Percentiles rank a stretch among this genome's conserved stretches.
These are phyloP conservation scores for Schizonepeta tenuifolia DNA, from an alignment of 257 asterid genomes.

Conservation along the genomic window DNA sequence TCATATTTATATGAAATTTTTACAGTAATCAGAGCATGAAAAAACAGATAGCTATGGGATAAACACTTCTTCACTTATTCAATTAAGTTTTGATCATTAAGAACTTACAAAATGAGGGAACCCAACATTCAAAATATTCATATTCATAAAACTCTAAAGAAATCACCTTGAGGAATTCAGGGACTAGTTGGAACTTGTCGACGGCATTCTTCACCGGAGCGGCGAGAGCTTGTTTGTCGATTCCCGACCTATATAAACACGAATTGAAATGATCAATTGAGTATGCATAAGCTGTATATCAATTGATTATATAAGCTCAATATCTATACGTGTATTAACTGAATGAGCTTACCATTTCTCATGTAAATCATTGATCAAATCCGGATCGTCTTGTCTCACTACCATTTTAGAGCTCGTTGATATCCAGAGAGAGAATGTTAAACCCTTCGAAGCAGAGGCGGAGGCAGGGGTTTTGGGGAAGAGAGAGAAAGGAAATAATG, in stretches of 20 bases:
- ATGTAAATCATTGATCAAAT: constrained; percentile 30
- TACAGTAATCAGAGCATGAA: not conserved
- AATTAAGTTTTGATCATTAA: not conserved
- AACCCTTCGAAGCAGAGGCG: not conserved
- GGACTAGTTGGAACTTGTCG: constrained; percentile 76
- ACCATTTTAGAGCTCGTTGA: constrained; percentile 29
- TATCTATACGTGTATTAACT: no score
- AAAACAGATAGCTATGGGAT: constrained; percentile 1
- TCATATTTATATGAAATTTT: no score
- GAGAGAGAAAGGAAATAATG: no score
- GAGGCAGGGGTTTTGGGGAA: not conserved
- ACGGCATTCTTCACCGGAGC: constrained; percentile 71
- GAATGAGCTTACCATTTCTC: constrained; percentile 35
- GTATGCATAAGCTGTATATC: not conserved
- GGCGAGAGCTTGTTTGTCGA: constrained; percentile 65
- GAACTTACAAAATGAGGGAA: not conserved
- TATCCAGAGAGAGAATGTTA: not conserved
- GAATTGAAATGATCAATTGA: constrained; percentile 14
- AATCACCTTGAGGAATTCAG: constrained; percentile 79
- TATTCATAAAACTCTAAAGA: not conserved
- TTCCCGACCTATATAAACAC: constrained; percentile 37
- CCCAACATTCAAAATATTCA: no score
- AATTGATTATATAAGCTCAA: not conserved
- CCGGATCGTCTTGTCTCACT: constrained; percentile 36
- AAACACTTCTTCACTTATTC: not conserved